Evolutionary conservation across 108 stramenopile genomes (phyloP), one percentile per base, ranked within the genome.

Genomic region (Nannochloropsis salina): DNA sequence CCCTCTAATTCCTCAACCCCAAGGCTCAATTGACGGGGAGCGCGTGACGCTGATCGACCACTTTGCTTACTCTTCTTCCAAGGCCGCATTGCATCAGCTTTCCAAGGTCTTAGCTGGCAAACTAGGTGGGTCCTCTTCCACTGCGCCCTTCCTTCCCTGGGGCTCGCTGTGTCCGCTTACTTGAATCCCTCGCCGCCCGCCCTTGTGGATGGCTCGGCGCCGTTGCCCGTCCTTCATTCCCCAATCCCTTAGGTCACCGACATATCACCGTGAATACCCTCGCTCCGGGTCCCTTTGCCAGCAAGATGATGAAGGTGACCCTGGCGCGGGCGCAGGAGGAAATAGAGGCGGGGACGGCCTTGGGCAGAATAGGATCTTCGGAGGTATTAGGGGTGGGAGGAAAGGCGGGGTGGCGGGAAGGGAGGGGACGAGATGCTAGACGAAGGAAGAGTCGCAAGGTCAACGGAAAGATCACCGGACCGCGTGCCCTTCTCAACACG

Each of bases 261-360:
- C 15, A 74, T 2, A 74, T 74, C 15, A 74, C 61, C 6, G 61
- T 74, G 1, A 74, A 74, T 8, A n/a, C 61, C 61, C n/a, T 74
- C 20, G 61, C 61, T n/a, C 61, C 61, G 61, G 61, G 61, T 3
- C 61, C 61, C 20, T 74, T 74, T 74, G 61, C 61, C 20, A 74
- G 61, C 61, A 74, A 74, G 61, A 74, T 74, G 61, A 74, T 74
- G 61, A 74, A 74, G 61, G 61, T 74, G 61, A 74, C 61, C 20
- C n/a, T 74, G 61, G 61, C 15, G 61, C 61, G 61, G n/a, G 61
- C 61, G 61, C 61, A n/a, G n/a, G 61, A 74, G 61, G 61, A 74
- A 2, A 74, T 74, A 74, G 61, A 74, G 8, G 61, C 20, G 61
- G n/a, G 61, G 4, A n/a, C 61, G 61, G 61, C 61, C 61, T 74